Percentiles rank a stretch among this genome's conserved stretches.
phyloP scores from a whole-genome alignment of 2,329 filamentous ascomycete species.

The Didymella pinodella region DNA sequence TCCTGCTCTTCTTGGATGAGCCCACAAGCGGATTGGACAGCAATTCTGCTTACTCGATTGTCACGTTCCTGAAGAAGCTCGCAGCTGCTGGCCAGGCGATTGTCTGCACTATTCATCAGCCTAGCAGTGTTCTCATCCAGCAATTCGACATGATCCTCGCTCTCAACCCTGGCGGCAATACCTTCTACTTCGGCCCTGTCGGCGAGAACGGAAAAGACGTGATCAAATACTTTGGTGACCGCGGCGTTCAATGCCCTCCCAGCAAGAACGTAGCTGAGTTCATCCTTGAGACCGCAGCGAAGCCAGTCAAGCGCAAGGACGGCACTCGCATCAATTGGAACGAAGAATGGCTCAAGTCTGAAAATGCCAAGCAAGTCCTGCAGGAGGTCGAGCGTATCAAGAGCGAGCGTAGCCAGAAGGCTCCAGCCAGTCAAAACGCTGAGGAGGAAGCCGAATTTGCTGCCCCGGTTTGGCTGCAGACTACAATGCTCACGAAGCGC shows the following conservation, averaged over 20 bases:
- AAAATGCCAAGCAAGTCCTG: conserved; percentile 65
- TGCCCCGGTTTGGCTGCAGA: conserved; percentile 70
- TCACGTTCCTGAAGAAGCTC: conserved; percentile 73
- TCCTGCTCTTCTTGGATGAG: conserved; percentile 75
- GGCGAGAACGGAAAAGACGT: conserved; percentile 72
- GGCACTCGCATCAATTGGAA: conserved; percentile 74
- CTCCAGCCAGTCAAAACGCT: conserved; percentile 30
- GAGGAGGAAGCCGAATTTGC: conserved; percentile 66
- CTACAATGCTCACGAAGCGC: conserved; percentile 70
- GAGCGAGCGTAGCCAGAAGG: conserved; percentile 61
- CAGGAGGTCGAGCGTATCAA: conserved; percentile 73
- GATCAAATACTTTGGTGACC: conserved; percentile 71
- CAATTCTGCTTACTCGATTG: conserved; percentile 72
- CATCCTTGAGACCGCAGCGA: conserved; percentile 70
- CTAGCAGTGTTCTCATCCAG: conserved; percentile 72
- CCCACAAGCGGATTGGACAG: conserved; percentile 75
- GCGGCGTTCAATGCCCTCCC: conserved; percentile 71
- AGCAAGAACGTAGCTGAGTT: conserved; percentile 73
- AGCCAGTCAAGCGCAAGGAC: conserved; percentile 60
- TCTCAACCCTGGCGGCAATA: conserved; percentile 72
- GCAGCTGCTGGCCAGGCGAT: conserved; percentile 73
- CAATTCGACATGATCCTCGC: conserved; percentile 78
- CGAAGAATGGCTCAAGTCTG: conserved; percentile 74
- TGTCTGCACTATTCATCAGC: conserved; percentile 77
- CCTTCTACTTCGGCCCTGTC: conserved; percentile 76